Conservation (phyloP, 108 stramenopile species). For the Discostella pseudostelligera region DNA sequence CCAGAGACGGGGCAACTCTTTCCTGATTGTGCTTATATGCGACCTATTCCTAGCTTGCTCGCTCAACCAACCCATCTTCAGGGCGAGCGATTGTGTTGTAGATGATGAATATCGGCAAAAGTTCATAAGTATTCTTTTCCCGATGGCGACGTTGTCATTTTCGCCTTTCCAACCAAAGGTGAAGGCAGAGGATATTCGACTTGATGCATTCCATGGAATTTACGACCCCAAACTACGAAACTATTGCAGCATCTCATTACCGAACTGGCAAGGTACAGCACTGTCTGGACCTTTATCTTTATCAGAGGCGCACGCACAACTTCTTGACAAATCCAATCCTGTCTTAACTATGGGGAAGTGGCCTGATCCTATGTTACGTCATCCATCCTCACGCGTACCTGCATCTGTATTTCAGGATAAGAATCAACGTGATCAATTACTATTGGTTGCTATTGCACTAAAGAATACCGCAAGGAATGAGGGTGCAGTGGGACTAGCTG, state of each 20-base stretch:
- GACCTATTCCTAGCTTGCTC: neutral
- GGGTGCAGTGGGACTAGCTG: conserved; percentile 80
- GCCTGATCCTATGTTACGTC: conserved; percentile 80
- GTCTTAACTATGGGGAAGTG: conserved; percentile 64
- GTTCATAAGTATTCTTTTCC: neutral
- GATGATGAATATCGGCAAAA: neutral
- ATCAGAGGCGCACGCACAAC: conserved; percentile 14
- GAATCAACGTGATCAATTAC: conserved; percentile 8
- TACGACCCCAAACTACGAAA: conserved; percentile 20
- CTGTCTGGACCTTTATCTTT: conserved; percentile 27
- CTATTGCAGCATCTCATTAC: conserved; percentile 14
- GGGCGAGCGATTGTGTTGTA: too few species aligned
- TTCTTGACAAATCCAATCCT: neutral
- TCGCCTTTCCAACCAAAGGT: neutral
- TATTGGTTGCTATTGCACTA: conserved; percentile 42
- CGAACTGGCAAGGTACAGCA: conserved; percentile 34
- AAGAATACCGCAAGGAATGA: conserved; percentile 55
- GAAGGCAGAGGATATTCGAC: neutral
- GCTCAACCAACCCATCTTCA: too few species aligned
- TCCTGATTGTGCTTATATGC: neutral
- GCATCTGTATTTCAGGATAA: conserved; percentile 17
- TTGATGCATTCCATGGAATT: conserved; percentile 14
- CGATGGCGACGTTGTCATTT: neutral
- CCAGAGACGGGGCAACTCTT: neutral
- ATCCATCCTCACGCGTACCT: conserved; percentile 40